Evolutionary conservation across 805 yeast species (phyloP), one percentile per base, ranked within the genome.

Genomic region (Candida sanyiensis): DNA sequence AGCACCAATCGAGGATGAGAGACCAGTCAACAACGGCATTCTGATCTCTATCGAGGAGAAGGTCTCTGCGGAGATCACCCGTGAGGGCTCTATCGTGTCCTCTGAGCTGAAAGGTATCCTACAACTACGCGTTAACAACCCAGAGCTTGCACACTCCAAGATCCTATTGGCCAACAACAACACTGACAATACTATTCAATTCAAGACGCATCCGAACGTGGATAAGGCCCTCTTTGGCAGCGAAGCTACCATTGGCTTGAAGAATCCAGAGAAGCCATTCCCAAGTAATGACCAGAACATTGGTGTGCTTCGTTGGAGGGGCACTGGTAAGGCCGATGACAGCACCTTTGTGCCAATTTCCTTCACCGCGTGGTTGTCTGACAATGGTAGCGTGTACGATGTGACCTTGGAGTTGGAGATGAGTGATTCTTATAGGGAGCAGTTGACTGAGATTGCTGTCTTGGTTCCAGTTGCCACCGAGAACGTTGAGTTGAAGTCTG

Each of bases 151-250:
- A 11, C 73, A 72, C 49, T 74, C 87, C 39, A 75, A 74, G 56
- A 70, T 93, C 43, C 56, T 73, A 45, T 65, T 89, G 47, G 60
- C 66, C 29, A 69, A 78, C 29, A 67, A 63, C 17, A 71, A 72
- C 22, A 63, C 67, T 29, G 62, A 71, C 12, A 61, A 68, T 27
- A 61, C 76, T 66, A 47, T 78, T 33, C 88, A 82, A 56, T 93
- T 75, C 68, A 89, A 89, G 62, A 88, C 97, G 12, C 96, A 93
- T 67, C 98, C 98, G 47, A 89, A 90, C 58, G 94, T 93, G 48
- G 97, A 93, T 64, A 81, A 84, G 55, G 66, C 65, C 29, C 61
- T 75, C 54, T 93, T 90, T 61, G 69, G 72, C 32, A 58, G 72
- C 11, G 60, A 67, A 12, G 67, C 73, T 42, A 61, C 73, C 30